Base-by-base conservation (phyloP, 2,329 filamentous ascomycete species). In the Ilyonectria robusta region DNA sequence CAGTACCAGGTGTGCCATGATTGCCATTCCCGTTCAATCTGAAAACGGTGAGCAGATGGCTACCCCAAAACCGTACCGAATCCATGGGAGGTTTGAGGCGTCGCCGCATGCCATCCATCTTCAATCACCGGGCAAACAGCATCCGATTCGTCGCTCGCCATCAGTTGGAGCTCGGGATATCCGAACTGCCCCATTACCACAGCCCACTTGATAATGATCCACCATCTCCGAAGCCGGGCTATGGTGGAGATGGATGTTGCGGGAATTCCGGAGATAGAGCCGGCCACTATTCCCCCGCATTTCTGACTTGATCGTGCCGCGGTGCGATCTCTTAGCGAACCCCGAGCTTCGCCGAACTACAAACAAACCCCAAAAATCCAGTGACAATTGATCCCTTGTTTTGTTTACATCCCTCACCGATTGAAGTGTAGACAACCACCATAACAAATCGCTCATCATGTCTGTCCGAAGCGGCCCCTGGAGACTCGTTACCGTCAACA, bases 401-500 rank as follows among this genome's bases (percentile, higher is more conserved):
- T 31, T 8, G 5, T 47, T 17, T 31, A 35, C 17, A 47, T 7
- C 19, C 9, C 31, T 58, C 8, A 6, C 19, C 7, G 29, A 10
- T 23, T 44, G 8, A 21, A 33, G 8, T 31, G 53, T 33, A 47
- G 53, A 48, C n/a, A 58, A 31, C 17, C 23, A 26, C 21, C 26
- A 26, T n/a, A 10, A 29, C 13, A 19, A 29, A 54, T 17, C 33
- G 4, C 13, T 44, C 63, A 54, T 17, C 29, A 66, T 66, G 63
- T 58, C 63, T 61, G 58, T 58, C 31, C 63, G 31, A 62, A 66
- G 63, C 63, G 88, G 88, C 19, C 89, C 89, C 3, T 92, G 85
- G 80, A 87, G 83, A 72, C 85, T 93, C 13, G 86, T 92, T 33
- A 93, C 89, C 2, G 89, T 93, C 70, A 93, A 92, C 80, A 92